Base-by-base conservation (phyloP, 495 filamentous ascomycete species). In the Penicillium alfredii region DNA sequence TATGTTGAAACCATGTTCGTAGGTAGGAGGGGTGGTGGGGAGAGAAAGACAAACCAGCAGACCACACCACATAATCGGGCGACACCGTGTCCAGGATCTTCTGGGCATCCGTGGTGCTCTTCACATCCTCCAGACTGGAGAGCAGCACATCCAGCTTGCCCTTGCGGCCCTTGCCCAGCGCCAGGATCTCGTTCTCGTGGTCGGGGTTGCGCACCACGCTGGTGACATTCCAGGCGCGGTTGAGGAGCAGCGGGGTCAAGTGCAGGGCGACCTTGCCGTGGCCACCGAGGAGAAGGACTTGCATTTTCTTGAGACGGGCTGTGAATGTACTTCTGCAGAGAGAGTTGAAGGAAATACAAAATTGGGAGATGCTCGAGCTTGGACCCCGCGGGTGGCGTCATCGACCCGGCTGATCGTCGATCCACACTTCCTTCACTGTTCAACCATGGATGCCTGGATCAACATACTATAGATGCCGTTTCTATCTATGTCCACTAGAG, bases 201-300 rank as follows among this genome's bases (percentile, higher is more conserved):
- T 73, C 74, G 7, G 76, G 64, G 48, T 76, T 74, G 45, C 86
- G 82, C 55, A 94, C 82, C 26, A 92, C 67, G 57, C 79, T 84
- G 37, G 81, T 87, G 15, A 94, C 77, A 42, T 71, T 73, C 78
- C 86, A 88, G 41, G 74, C 75, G 41, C 77, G 74, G 28, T 77
- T 72, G 37, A 88, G 71, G 23, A 90, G 76, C 35, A 86, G 68
- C 1, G 77, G 78, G n/a, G 85, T 92, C 8, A 90, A 68, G n/a
- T 82, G 67, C 24, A 82, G 75, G 39, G 83, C 76, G 30, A 92
- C 58, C 57, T 86, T 87, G 61, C 86, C 86, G 66, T 86, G 84
- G 47, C 84, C 85, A 43, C 86, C 86, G 25, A 93, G 78, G 25
- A 92, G 63, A 31, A 88, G 76, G 36, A 87, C 76, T 49, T 78